Percentiles rank a stretch among this genome's conserved stretches.
These are phyloP conservation scores for Suhomyces bolitotheri DNA, from an alignment of 1,139 yeast genomes.

Conservation along the genomic window DNA sequence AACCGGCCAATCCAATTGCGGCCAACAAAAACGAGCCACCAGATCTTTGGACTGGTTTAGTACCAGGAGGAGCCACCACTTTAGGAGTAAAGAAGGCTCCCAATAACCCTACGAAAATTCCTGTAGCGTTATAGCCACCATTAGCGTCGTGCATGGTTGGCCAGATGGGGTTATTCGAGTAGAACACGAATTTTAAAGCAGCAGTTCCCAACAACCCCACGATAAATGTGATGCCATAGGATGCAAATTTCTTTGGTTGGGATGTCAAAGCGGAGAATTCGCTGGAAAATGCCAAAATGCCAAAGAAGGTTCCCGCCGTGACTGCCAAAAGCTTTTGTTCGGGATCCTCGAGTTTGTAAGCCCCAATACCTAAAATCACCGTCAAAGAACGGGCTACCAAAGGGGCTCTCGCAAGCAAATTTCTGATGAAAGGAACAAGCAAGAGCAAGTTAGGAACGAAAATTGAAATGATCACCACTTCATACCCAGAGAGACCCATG, in stretches of 20 bases:
- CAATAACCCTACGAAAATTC: constrained; percentile 64
- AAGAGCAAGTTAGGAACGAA: constrained; percentile 61
- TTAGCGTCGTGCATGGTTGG: constrained; percentile 84
- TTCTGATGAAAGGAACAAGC: constrained; percentile 51
- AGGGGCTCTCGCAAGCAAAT: constrained; percentile 42
- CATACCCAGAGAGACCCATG: constrained; percentile 97
- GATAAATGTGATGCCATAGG: constrained; percentile 62
- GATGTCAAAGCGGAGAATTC: constrained; percentile 53
- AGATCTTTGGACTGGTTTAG: constrained; percentile 16
- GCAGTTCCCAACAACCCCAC: constrained; percentile 75
- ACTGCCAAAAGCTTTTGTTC: constrained; percentile 64
- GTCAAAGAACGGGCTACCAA: constrained; percentile 54
- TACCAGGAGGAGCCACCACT: constrained; percentile 13
- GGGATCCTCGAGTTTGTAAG: constrained; percentile 69
- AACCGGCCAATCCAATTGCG: constrained; percentile 74
- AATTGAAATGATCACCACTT: constrained; percentile 59
- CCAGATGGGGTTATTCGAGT: constrained; percentile 94
- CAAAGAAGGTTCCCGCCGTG: constrained; percentile 67
- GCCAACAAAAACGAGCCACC: constrained; percentile 51
- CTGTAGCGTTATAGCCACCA: constrained; percentile 83
- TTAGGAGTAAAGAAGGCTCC: constrained; percentile 56
- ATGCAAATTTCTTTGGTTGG: constrained; percentile 45
- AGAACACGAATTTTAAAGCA: constrained; percentile 70
- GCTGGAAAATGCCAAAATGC: constrained; percentile 59
- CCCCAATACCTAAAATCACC: constrained; percentile 70